phyloP scores from a whole-genome alignment of 2,329 filamentous ascomycete genomes.

The Celoporthe dispersa region DNA sequence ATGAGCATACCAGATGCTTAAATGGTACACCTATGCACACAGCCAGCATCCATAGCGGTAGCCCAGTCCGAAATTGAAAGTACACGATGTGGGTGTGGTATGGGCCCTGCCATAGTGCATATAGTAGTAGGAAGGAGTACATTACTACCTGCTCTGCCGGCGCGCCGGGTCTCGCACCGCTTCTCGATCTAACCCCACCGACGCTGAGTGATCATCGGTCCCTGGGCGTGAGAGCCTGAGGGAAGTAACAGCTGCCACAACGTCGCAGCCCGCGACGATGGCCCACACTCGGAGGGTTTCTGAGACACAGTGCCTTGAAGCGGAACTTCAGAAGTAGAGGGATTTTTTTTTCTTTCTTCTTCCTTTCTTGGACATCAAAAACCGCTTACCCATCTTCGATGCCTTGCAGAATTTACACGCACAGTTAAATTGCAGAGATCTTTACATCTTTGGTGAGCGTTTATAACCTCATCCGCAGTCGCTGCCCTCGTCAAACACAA shows the following conservation, averaged over 20 bases:
- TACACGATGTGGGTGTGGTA: not conserved
- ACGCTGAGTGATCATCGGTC: not conserved
- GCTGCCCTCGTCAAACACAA: constrained; percentile 27
- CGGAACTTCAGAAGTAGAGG: not conserved
- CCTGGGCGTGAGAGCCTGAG: not conserved
- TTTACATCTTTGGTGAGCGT: not conserved
- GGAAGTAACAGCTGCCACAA: not conserved
- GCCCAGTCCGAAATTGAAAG: not conserved
- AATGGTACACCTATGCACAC: not conserved
- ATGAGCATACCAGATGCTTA: too few species aligned
- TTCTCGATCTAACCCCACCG: not conserved
- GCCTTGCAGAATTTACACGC: not conserved
- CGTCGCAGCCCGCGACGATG: not conserved
- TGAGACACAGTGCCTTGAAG: not conserved
- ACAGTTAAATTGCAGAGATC: not conserved
- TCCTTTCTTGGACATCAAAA: not conserved
- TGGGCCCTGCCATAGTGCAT: not conserved
- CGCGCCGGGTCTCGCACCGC: not conserved
- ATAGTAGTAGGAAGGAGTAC: too few species aligned
- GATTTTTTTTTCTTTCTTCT: too few species aligned
- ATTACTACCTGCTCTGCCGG: not conserved
- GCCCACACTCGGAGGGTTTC: too few species aligned
- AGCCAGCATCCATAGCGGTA: not conserved
- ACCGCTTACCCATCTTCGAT: too few species aligned
- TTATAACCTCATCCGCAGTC: constrained; percentile 21